Evolutionary conservation across 148 eudicot species (phyloP).

Genomic region (Cornus kousa): DNA sequence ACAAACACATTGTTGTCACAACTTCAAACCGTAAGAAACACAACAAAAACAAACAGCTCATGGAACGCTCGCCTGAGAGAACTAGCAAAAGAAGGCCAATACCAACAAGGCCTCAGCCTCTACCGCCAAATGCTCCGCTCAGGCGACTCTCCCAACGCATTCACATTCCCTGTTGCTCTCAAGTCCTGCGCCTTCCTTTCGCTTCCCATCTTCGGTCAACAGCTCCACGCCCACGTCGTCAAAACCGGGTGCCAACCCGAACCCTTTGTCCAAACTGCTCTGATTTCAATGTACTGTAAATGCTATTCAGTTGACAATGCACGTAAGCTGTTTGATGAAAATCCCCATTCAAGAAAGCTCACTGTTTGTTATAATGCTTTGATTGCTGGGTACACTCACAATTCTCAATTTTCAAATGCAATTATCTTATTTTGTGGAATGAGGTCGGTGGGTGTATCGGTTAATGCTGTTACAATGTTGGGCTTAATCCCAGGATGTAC

Average conservation of each 20-base stretch:
- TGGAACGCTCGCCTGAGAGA: slow-evolving; percentile 62
- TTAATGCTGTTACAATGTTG: slow-evolving; percentile 61
- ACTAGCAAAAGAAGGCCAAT: slow-evolving; percentile 47
- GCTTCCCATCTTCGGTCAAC: slow-evolving; percentile 43
- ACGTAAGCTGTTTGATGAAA: slow-evolving; percentile 63
- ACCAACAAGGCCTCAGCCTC: slow-evolving; percentile 43
- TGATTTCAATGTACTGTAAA: slow-evolving; percentile 61
- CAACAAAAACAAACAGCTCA: slow-evolving; percentile 7
- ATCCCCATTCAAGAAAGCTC: slow-evolving; percentile 27
- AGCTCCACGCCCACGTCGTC: slow-evolving; percentile 69
- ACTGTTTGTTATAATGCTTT: slow-evolving; percentile 78
- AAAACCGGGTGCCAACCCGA: slow-evolving; percentile 52
- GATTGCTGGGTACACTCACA: slow-evolving; percentile 58
- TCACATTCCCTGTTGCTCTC: slow-evolving; percentile 70
- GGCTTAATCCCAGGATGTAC: slow-evolving; percentile 64
- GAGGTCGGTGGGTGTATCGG: slow-evolving; percentile 41
- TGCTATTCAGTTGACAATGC: slow-evolving; percentile 35
- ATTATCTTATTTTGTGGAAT: slow-evolving; percentile 40
- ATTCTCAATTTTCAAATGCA: slow-evolving; percentile 25
- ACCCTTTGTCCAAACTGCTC: slow-evolving; percentile 58
- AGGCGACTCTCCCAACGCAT: slow-evolving; percentile 50
- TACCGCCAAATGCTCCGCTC: slow-evolving; percentile 62
- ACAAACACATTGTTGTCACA: neutral
- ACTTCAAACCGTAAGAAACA: neutral
- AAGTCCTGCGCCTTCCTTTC: slow-evolving; percentile 62